Percentiles rank a stretch among this genome's conserved stretches.
Evolutionary conservation across 2,329 filamentous ascomycete species (phyloP).

Genomic region (Diaporthe sp.): DNA sequence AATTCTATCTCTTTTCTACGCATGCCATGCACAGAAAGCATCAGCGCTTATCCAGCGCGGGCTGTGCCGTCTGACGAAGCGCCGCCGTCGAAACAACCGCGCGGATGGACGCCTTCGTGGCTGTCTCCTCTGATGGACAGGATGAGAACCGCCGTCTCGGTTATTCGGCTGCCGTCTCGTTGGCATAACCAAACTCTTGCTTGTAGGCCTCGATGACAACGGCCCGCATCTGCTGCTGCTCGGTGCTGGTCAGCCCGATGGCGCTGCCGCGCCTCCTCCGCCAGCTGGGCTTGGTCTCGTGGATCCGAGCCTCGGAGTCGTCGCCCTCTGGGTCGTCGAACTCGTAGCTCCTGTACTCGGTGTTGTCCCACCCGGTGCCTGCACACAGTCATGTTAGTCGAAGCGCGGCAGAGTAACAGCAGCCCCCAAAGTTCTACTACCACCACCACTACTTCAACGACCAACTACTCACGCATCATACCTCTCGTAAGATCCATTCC

Average conservation of each 20-base stretch:
- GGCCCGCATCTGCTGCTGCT: conserved; percentile 60
- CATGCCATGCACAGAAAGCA: background rate
- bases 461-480: conserved; percentile 46
- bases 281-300: conserved; percentile 65
- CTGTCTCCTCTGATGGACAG: background rate
- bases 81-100: background rate
- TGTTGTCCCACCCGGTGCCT: conserved; percentile 83
- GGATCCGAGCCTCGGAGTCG: conserved; percentile 62
- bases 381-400: background rate
- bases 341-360: conserved; percentile 77
- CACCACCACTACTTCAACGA: background rate
- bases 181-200: conserved; percentile 44
- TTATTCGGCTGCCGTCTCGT: background rate
- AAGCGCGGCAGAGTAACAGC: conserved; percentile 42
- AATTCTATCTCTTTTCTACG: background rate
- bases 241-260: conserved; percentile 57
- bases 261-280: conserved; percentile 57
- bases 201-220: conserved; percentile 53
- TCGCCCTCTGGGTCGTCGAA: conserved; percentile 65
- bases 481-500: conserved; percentile 62
- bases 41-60: background rate
- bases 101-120: background rate
- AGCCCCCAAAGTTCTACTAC: too few relatives aligned
- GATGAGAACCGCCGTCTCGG: background rate
- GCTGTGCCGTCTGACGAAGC: background rate